phyloP scores from a whole-genome alignment of 2,329 filamentous ascomycete species.

The Trichoderma sp. region DNA sequence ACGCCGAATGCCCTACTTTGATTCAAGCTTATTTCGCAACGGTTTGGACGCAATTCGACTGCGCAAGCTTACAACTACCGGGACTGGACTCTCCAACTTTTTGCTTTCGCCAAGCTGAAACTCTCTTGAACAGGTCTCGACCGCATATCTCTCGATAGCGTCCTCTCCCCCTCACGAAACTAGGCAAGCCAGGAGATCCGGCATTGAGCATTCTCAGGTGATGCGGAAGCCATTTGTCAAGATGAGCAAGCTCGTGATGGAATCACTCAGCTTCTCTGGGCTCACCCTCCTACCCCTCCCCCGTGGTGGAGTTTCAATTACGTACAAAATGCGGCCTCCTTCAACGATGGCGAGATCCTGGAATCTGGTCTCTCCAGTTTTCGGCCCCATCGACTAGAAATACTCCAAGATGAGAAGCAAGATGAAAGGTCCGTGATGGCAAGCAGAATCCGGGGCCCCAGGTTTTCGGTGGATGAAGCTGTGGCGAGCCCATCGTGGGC shows the following conservation, averaged over 20 bases:
- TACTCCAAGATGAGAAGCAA: conserved; percentile 5
- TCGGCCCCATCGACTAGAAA: conserved; percentile 10
- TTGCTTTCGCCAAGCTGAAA: background rate
- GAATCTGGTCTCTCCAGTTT: conserved; percentile 15
- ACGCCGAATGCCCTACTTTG: background rate
- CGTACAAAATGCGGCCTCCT: conserved; percentile 14
- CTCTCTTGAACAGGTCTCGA: background rate
- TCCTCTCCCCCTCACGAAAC: background rate
- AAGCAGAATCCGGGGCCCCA: conserved; percentile 16
- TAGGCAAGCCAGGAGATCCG: background rate
- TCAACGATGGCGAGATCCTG: conserved; percentile 12
- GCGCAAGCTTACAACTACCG: background rate
- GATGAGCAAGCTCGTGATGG: background rate
- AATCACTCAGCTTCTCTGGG: background rate
- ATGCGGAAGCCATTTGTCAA: background rate
- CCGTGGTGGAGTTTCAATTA: conserved; percentile 19
- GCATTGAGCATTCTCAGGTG: background rate
- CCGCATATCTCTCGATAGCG: background rate
- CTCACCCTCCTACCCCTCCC: conserved; percentile 1
- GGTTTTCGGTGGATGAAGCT: conserved; percentile 9
- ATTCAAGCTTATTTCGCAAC: conserved; percentile 9
- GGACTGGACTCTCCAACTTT: background rate
- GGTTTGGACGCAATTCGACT: background rate
- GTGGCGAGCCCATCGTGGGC: conserved; percentile 1
- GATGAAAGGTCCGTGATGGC: background rate